Evolutionary conservation across 257 asterid genomes (phyloP), one percentile per base, ranked within the genome.

Genomic region (Solanum sitiens): DNA sequence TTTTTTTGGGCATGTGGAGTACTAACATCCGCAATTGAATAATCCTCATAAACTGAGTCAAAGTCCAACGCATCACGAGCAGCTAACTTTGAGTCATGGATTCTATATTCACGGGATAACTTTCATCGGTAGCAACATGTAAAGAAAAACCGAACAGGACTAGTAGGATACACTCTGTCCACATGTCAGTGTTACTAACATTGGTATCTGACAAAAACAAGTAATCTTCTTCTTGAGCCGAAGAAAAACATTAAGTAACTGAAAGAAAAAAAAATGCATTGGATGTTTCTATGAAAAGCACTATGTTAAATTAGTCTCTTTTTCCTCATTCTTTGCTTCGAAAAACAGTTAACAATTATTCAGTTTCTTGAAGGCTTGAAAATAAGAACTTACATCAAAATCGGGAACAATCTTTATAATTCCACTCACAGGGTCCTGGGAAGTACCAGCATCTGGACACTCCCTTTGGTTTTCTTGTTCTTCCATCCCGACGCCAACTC

Each of bases 401-500:
- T 95, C 93, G 3, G 99, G 97, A 77, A 92, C 97, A 44, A 95
- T 95, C 88, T 95, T 95, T 94, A 95, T 92, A 83, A 95, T 94
- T 90, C 98, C 98, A 73, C 93, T 91, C 88, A 89, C 93, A 80
- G 90, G 92, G 86, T 97, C 96, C 89, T 91, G 95, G 7, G 98
- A 94, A 67, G 96, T 87, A 86, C 94, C 92, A 7, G 93, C 84
- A 25, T 94, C 98, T 33, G 94, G 77, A 89, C 91, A 89, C 87
- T 88, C 90, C 88, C 92, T 91, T 87, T 93, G 91, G 90, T 92
- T 87, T 86, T 93, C 96, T 87, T 88, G 88, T 89, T 92, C 89
- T 84, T 89, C 92, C 53, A 83, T 72, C 86, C 75, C 90, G 45
- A 76, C 79, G 71, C 92, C 95, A 88, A 91, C 88, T 93, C 91